These are phyloP conservation scores for Plenodomus tracheiphilus DNA, from an alignment of 2,329 filamentous ascomycete genomes.

Conservation along the genomic window DNA sequence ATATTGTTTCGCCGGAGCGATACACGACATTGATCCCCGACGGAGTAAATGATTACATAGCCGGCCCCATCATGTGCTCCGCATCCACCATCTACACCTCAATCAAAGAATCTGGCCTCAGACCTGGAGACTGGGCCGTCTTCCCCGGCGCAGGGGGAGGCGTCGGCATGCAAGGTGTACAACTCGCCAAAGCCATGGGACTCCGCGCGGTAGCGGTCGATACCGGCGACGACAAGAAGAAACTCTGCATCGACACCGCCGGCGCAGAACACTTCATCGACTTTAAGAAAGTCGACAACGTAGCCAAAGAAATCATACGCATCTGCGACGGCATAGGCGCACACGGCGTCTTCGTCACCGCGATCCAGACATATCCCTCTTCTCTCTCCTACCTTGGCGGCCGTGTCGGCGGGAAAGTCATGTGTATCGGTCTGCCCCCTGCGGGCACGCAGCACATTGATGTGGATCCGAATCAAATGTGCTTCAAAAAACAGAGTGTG, in stretches of 20 bases:
- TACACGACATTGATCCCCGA: conserved; percentile 61
- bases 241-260: conserved; percentile 35
- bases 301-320: conserved; percentile 39
- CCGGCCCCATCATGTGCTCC: conserved; percentile 64
- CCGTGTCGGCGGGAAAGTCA: conserved; percentile 55
- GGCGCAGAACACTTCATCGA: conserved; percentile 46
- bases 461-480: conserved; percentile 40
- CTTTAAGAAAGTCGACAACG: conserved; percentile 39
- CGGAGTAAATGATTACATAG: conserved; percentile 58
- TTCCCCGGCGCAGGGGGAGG: conserved; percentile 60
- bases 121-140: conserved; percentile 58
- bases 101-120: conserved; percentile 55
- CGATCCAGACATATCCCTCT: conserved; percentile 36
- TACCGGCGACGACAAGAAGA: conserved; percentile 40
- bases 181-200: conserved; percentile 47
- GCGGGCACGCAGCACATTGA: conserved; percentile 35
- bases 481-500: conserved; percentile 41
- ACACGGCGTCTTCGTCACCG: conserved; percentile 46
- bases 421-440: conserved; percentile 55
- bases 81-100: conserved; percentile 63
- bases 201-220: conserved; percentile 43
- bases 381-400: conserved; percentile 44
- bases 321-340: conserved; percentile 43
- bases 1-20: conserved; percentile 58
- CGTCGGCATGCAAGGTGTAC: conserved; percentile 62